These are phyloP conservation scores for Russula abietina DNA, from an alignment of 768 basidiomycete genomes.

Conservation along the genomic window DNA sequence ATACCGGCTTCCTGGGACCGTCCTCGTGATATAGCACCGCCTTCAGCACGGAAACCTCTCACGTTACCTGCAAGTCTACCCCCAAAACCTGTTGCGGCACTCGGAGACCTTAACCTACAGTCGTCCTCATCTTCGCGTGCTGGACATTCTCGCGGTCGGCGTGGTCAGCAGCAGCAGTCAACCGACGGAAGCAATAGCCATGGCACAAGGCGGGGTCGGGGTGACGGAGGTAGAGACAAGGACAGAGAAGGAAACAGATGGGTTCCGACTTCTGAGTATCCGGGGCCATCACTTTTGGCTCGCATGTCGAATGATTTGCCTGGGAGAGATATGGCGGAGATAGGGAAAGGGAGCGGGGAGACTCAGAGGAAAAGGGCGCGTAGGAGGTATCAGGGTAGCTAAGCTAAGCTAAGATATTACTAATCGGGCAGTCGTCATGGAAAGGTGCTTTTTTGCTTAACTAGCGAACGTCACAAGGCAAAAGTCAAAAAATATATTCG, in stretches of 20 bases:
- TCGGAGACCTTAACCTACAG: conserved; percentile 10
- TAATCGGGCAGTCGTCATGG: conserved; percentile 1
- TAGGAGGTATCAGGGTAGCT: conserved; percentile 13
- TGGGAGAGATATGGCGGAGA: conserved; percentile 3
- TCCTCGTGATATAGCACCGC: conserved; percentile 4
- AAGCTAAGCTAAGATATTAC: conserved; percentile 6
- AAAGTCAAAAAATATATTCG: too few species aligned
- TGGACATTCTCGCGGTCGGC: conserved; percentile 13
- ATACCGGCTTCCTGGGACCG: too few species aligned
- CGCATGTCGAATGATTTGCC: conserved; percentile 8
- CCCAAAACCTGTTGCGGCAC: conserved; percentile 19
- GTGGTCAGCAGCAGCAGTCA: conserved; percentile 9
- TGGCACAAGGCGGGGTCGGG: background rate
- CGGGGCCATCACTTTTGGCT: conserved; percentile 17
- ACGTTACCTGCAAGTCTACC: conserved; percentile 18
- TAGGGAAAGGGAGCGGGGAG: conserved; percentile 3
- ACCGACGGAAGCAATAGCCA: background rate
- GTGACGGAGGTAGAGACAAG: conserved; percentile 4
- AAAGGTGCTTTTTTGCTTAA: too few species aligned
- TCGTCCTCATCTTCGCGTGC: conserved; percentile 2
- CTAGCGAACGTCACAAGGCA: too few species aligned
- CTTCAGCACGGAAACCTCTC: background rate
- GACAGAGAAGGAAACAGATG: conserved; percentile 13
- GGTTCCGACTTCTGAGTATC: conserved; percentile 5
- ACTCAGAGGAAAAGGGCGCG: conserved; percentile 12